These are phyloP conservation scores for Eruca vesicaria DNA, from an alignment of 441 rosid genomes.

Conservation along the genomic window DNA sequence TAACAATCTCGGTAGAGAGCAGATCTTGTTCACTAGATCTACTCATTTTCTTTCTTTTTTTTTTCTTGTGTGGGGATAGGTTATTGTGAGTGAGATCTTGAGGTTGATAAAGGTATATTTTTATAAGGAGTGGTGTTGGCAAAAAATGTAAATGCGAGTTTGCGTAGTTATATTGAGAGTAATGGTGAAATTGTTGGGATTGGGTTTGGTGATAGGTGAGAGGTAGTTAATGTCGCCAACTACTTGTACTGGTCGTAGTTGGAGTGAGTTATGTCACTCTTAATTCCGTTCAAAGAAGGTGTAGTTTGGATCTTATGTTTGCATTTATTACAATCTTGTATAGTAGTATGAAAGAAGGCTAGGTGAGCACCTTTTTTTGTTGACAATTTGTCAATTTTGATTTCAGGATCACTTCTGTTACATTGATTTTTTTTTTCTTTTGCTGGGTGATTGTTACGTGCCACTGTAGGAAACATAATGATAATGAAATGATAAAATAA, in stretches of 20 bases:
- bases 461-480: not conserved
- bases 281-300: conserved; percentile 20
- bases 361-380: conserved; percentile 2
- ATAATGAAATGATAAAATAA: not conserved
- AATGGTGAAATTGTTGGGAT: conserved; percentile 26
- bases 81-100: conserved; percentile 20
- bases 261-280: conserved; percentile 43
- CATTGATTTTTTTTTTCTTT: not conserved
- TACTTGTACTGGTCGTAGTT: conserved; percentile 48
- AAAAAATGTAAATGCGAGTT: conserved; percentile 20
- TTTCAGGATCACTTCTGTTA: not conserved
- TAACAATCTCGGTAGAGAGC: conserved; percentile 81
- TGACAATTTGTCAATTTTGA: conserved; percentile 16
- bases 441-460: not conserved
- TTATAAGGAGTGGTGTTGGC: conserved; percentile 26
- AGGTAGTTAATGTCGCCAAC: conserved; percentile 58
- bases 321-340: conserved; percentile 20
- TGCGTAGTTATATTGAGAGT: conserved; percentile 28
- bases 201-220: conserved; percentile 44
- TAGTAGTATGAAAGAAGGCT: not conserved
- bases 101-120: conserved; percentile 4
- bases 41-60: conserved; percentile 20
- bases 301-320: conserved; percentile 25
- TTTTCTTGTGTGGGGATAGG: not conserved
- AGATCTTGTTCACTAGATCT: conserved; percentile 65